Evolutionary conservation across 1,284 basidiomycete genomes (phyloP).

Genomic region (Sanguinoderma infundibulare): DNA sequence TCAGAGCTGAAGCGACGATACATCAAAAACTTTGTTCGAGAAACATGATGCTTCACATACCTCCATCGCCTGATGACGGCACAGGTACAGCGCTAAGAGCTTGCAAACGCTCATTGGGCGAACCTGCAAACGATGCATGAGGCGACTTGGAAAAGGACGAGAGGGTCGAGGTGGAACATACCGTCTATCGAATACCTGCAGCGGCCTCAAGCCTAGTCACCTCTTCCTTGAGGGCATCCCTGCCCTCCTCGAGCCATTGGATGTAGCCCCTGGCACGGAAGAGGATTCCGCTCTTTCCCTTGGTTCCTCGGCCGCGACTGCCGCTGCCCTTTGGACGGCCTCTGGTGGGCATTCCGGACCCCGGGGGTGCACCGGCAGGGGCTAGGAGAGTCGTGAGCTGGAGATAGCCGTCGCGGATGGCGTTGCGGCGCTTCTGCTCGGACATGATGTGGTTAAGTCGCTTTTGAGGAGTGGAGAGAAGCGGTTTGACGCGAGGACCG

Average conservation of each 20-base stretch:
- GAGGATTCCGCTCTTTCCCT: constrained; percentile 82
- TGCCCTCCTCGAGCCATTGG: constrained; percentile 75
- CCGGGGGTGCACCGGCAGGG: constrained; percentile 63
- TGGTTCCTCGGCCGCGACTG: constrained; percentile 42
- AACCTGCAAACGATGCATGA: neutral
- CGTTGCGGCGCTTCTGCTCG: constrained; percentile 89
- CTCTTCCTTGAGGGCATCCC: constrained; percentile 65
- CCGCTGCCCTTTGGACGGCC: constrained; percentile 83
- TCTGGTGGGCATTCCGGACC: constrained; percentile 74
- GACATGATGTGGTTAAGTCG: constrained; percentile 94
- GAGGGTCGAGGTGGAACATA: neutral
- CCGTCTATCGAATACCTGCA: constrained; percentile 45
- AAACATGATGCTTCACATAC: neutral
- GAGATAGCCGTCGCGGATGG: constrained; percentile 88
- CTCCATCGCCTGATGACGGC: neutral
- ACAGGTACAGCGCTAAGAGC: neutral
- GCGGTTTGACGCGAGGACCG: constrained; percentile 45
- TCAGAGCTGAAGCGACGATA: too few relatives aligned
- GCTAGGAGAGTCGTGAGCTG: constrained; percentile 80
- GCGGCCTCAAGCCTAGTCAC: constrained; percentile 65
- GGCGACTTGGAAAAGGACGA: neutral
- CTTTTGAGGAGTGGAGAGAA: constrained; percentile 86
- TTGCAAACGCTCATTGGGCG: neutral
- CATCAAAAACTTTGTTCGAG: neutral
- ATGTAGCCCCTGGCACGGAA: constrained; percentile 82